A percentile compares a stretch with the other conserved stretches of the same genome.
Evolutionary conservation across 306 rosid species (phyloP).

Genomic region (Glycyrrhiza uralensis): DNA sequence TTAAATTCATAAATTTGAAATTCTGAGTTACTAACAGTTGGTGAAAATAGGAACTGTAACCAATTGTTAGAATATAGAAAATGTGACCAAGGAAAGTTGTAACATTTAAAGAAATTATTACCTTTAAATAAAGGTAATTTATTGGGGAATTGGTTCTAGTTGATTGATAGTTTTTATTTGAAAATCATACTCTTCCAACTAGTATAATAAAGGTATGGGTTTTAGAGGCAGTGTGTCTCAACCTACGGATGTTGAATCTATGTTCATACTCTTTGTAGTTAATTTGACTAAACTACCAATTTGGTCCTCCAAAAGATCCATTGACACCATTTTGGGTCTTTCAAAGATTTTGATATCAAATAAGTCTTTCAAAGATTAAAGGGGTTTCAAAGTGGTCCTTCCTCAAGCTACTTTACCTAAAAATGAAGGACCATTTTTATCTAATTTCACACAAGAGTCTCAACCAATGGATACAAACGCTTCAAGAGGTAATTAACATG

Average conservation of each 20-base stretch:
- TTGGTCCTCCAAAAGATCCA: no score
- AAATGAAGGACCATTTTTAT: no score
- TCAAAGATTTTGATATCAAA: no score
- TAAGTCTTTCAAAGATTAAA: neutral
- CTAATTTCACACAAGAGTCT: neutral
- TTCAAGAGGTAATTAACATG: slow-evolving; percentile 22
- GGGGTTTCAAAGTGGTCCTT: neutral
- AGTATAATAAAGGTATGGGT: neutral
- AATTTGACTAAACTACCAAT: no score
- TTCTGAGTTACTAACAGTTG: neutral
- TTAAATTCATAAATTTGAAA: neutral
- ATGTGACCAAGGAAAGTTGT: neutral
- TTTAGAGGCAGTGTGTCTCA: neutral
- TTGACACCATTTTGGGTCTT: no score
- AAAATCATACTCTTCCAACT: neutral
- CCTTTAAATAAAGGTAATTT: neutral
- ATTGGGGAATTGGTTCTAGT: neutral
- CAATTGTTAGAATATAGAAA: neutral
- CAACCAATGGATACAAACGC: neutral
- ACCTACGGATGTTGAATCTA: neutral
- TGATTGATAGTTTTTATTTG: neutral
- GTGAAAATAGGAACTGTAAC: neutral
- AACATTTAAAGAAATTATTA: neutral
- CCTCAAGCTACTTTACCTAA: neutral
- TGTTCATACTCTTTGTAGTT: neutral